phyloP scores from a whole-genome alignment of 2,329 filamentous ascomycete genomes.

The Teratosphaeria epicoccoides region DNA sequence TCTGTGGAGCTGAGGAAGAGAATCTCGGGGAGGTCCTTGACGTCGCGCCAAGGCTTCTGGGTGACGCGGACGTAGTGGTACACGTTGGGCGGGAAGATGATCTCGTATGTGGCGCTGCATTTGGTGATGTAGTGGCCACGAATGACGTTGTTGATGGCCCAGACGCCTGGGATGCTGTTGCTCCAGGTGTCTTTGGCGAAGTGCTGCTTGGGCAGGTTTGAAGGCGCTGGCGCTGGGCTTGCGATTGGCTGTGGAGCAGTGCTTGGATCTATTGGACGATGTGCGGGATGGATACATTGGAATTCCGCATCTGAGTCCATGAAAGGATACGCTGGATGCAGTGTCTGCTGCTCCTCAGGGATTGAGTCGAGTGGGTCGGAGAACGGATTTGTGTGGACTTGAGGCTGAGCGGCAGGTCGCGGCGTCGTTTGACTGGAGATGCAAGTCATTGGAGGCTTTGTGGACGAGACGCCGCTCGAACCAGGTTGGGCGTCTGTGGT shows the following conservation, averaged over 20 bases:
- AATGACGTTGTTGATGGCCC: neutral
- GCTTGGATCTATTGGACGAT: too few relatives aligned
- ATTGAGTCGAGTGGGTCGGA: neutral
- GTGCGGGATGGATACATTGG: too few relatives aligned
- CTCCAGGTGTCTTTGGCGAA: neutral
- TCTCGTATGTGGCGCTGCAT: neutral
- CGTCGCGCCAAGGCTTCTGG: neutral
- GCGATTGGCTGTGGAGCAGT: too few relatives aligned
- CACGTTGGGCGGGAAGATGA: neutral
- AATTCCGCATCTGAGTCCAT: too few relatives aligned
- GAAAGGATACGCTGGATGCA: neutral
- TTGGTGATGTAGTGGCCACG: neutral
- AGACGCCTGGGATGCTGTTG: neutral
- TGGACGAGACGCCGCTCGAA: neutral
- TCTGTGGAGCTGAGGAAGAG: neutral
- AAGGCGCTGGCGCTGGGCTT: neutral
- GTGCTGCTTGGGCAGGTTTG: neutral
- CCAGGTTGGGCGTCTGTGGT: neutral
- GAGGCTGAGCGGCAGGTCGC: neutral
- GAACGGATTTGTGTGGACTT: neutral
- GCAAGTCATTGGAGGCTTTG: neutral
- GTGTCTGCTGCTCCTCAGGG: neutral
- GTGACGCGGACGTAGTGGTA: neutral
- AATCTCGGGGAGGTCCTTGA: neutral
- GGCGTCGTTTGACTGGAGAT: neutral